Percentiles rank a stretch among this genome's conserved stretches.
Evolutionary conservation across 371 early-diverging fungal species (phyloP).

Genomic region (Zychaea mexicana): DNA sequence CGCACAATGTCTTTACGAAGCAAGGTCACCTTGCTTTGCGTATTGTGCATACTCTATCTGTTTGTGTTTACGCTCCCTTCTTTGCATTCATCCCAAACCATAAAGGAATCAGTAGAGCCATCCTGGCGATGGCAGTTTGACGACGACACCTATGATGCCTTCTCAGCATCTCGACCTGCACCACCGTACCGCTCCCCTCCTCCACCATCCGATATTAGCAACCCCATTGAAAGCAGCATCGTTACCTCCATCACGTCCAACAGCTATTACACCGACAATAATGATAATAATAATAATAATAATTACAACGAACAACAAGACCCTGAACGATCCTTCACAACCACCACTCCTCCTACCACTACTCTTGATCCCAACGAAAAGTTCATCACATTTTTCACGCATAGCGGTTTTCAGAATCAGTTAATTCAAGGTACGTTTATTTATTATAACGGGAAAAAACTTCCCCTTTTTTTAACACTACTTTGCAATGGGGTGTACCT

Average conservation of each 20-base stretch:
- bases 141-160: neutral
- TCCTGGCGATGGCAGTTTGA: slow-evolving; percentile 18
- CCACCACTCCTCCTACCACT: too few relatives aligned
- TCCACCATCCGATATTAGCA: slow-evolving; percentile 10
- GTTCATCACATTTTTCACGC: slow-evolving; percentile 60
- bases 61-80: slow-evolving; percentile 13
- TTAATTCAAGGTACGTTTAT: slow-evolving; percentile 53
- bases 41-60: slow-evolving; percentile 21
- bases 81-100: slow-evolving; percentile 7
- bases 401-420: slow-evolving; percentile 66
- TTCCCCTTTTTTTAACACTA: neutral
- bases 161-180: neutral
- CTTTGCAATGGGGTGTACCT: too few relatives aligned
- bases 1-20: slow-evolving; percentile 23
- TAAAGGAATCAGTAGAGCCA: slow-evolving; percentile 5
- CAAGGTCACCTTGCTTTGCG: slow-evolving; percentile 22
- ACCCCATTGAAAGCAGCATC: slow-evolving; percentile 2
- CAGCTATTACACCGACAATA: neutral
- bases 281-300: neutral
- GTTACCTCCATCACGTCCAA: neutral
- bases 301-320: neutral
- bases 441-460: neutral
- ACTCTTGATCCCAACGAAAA: slow-evolving; percentile 31
- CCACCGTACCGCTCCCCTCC: slow-evolving; percentile 5
- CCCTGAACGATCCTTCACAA: neutral